Base-by-base conservation (phyloP, 306 rosid genomes). In the Benincasa hispida region DNA sequence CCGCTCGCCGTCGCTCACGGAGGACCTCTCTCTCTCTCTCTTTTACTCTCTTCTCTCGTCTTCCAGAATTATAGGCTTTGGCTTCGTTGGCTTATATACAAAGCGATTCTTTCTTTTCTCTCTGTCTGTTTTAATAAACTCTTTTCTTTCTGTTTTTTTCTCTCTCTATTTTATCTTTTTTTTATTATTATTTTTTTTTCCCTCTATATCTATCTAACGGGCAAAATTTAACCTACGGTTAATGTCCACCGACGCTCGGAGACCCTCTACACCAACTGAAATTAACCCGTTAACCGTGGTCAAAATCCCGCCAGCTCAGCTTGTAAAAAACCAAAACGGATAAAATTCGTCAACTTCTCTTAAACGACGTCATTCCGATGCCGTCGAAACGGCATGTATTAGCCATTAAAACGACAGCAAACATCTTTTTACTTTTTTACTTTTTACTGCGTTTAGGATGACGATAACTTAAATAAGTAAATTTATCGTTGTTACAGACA, bases 81-180 rank as follows among this genome's bases (percentile, higher is more conserved):
- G 58, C 82, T 82, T 84, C 79, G 80, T 55, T 88, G 89, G 88
- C 89, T 87, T 89, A 86, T 88, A 88, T 87, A 88, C 79, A 63
- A 91, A 85, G 89, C 82, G 62, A 79, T 41, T 82, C n/a, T 77
- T 32, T 76, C 14, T 28, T 14, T 14, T 41, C 5, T n/a, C 5
- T 22, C 14, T 34, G 12, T 73, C 19, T 58, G 27, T 21, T 73
- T 53, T 19, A 28, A 77, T 15, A 47, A 62, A 8, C 37, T 48
- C 18, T 18, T 18, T 5, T 76, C 27, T 48, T 81, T 60, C 5
- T 45, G 7, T 30, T 5, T 11, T 2, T 11, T 9, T 66, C 50
- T 76, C 75, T 27, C 59, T 19, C 18, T 18, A 2, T 47, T 4
- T 25, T 47, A 1, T 25, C 8, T 24, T 24, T 14, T 7, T 45